phyloP scores from a whole-genome alignment of 2,329 filamentous ascomycete species.

The Venturia pyrina region DNA sequence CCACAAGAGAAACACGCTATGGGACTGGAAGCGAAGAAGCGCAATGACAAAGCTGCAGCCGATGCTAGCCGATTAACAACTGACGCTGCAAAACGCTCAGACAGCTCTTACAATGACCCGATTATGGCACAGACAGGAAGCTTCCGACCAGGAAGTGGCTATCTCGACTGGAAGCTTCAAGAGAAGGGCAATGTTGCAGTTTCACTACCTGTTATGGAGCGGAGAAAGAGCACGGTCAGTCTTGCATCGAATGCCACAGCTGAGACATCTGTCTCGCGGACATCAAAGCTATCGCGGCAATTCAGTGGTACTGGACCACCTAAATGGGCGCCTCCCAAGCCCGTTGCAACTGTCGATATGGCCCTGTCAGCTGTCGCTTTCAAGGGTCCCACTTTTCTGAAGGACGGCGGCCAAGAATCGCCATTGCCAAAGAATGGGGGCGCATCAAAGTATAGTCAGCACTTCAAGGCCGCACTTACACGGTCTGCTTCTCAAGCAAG shows the following conservation, averaged over 20 bases:
- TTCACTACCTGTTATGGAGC: not conserved
- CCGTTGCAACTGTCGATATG: constrained; percentile 23
- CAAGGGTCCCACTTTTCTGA: constrained; percentile 6
- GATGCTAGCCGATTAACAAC: not conserved
- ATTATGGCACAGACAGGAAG: not conserved
- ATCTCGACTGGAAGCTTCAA: constrained; percentile 13
- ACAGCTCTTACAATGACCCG: not conserved
- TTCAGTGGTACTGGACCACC: constrained; percentile 29
- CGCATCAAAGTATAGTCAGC: constrained; percentile 5
- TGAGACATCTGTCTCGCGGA: constrained; percentile 3
- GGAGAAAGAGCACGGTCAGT: constrained; percentile 9
- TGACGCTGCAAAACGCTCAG: not conserved
- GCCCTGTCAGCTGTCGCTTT: constrained; percentile 21
- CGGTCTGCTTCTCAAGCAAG: constrained; percentile 2
- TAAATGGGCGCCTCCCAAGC: constrained; percentile 19
- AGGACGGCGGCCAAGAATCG: not conserved
- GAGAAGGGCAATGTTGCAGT: not conserved
- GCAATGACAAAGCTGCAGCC: not conserved
- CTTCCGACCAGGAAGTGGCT: constrained; percentile 10
- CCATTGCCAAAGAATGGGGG: not conserved
- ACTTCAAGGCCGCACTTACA: constrained; percentile 10
- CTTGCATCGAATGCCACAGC: constrained; percentile 8
- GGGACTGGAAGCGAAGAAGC: constrained; percentile 8
- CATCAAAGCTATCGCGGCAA: constrained; percentile 19
- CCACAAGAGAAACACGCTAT: constrained; percentile 4